Evolutionary conservation across 768 basidiomycete genomes (phyloP).

Genomic region (Russula abietina): DNA sequence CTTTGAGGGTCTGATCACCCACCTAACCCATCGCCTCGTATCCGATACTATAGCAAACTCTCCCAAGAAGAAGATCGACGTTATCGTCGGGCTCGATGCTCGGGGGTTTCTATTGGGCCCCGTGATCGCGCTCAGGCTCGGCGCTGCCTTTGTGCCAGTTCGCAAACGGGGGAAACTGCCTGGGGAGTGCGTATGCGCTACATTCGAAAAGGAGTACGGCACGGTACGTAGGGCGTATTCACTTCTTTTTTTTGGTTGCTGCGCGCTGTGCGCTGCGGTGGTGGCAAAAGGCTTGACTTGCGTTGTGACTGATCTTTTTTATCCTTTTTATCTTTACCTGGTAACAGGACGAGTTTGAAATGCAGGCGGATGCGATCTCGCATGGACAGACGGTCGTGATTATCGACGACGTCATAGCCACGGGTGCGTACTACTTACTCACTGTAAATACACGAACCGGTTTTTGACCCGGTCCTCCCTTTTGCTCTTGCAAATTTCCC

Average conservation of each 20-base stretch:
- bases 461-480: background rate
- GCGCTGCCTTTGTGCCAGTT: conserved; percentile 93
- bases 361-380: conserved; percentile 81
- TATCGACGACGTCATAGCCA: conserved; percentile 94
- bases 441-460: background rate
- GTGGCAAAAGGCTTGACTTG: background rate
- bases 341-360: conserved; percentile 84
- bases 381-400: conserved; percentile 81
- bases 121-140: conserved; percentile 81
- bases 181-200: conserved; percentile 65
- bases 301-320: background rate
- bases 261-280: background rate
- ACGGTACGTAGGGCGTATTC: conserved; percentile 41
- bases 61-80: conserved; percentile 69
- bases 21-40: conserved; percentile 79
- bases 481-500: background rate
- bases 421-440: conserved; percentile 54
- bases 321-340: background rate
- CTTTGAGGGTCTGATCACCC: conserved; percentile 87
- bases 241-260: background rate
- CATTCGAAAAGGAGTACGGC: conserved; percentile 92
- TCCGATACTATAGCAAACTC: conserved; percentile 64
- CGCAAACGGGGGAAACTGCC: conserved; percentile 95
- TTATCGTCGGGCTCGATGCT: conserved; percentile 92
- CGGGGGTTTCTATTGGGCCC: conserved; percentile 95